Evolutionary conservation across 192 early-diverging fungal species (phyloP).

Genomic region (Linnemannia elongata): DNA sequence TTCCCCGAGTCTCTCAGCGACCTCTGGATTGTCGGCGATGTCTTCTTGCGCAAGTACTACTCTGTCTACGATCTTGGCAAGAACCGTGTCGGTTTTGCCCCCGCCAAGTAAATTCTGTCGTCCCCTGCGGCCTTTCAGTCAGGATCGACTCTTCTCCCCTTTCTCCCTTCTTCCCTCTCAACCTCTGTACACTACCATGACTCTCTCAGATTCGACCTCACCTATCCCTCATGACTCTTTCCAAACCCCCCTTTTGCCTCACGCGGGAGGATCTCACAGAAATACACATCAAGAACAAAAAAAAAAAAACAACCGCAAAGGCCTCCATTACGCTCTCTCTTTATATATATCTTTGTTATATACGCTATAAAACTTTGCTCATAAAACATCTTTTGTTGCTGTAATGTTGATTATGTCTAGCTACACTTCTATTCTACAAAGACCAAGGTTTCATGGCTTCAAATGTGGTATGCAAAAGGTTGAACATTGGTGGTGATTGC

Average conservation of each 20-base stretch:
- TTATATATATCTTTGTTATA: neutral
- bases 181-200: conserved; percentile 9
- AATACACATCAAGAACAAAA: neutral
- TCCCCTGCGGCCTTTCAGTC: neutral
- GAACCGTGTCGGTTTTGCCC: conserved; percentile 75
- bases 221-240: neutral
- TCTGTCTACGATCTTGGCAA: conserved; percentile 80
- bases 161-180: neutral
- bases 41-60: conserved; percentile 87
- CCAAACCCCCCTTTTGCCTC: neutral
- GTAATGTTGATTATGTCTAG: too few relatives aligned
- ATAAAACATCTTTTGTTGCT: neutral
- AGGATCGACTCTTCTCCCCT: neutral
- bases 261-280: neutral
- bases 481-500: too few relatives aligned
- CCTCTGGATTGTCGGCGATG: conserved; percentile 90
- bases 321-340: neutral
- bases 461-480: too few relatives aligned
- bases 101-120: conserved; percentile 36
- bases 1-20: conserved; percentile 82
- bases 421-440: too few relatives aligned
- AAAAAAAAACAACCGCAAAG: neutral
- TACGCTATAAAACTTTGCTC: neutral
- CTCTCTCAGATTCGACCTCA: neutral
- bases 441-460: too few relatives aligned